Evolutionary conservation across 2,329 filamentous ascomycete species (phyloP), one percentile per base, ranked within the genome.

Genomic region (Blastomyces silverae): DNA sequence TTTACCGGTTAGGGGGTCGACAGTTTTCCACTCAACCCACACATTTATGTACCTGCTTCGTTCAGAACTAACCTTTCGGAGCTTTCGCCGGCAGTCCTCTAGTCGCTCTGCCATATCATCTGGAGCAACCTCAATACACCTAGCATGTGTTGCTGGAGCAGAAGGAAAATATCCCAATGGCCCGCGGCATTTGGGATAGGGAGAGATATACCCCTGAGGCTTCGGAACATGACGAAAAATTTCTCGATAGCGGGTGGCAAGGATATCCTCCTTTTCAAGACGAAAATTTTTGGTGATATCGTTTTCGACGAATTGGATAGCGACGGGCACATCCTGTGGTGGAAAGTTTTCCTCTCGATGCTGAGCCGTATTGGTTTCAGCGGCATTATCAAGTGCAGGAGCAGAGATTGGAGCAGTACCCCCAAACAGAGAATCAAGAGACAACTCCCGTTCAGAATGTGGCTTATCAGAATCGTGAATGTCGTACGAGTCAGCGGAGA

Each of bases 161-260:
- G 75, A 76, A 39, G 72, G 72, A 56, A 73, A 66, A 61, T 74
- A 74, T 2, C 70, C 72, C 31, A 75, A 61, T 11, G 66, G 66
- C 1, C 72, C 71, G 17, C 69, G 68, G 37, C 69, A 67, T 22
- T 57, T 62, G 20, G 72, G 72, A 64, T 76, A 77, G 8, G 75
- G 75, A 0, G 74, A 76, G 6, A 71, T 62, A 60, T 75, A 74
- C 37, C 71, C 64, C 2, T 67, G 67, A 46, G 67, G 61, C 37
- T 69, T 62, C 15, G 63, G 50, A 13, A 72, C 64, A 15, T 66
- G 67, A 52, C 69, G 66, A 59, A 73, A 64, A 25, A 68, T 64
- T 61, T 75, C 72, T 28, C 71, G 70, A 34, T 57, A 65, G 20
- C 69, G 65, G 52, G 62, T 71, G 7, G 70, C 63, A 55, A 70